These are phyloP conservation scores for Verticillium dahliae DNA, from an alignment of 2,329 filamentous ascomycete species.

Conservation along the genomic window DNA sequence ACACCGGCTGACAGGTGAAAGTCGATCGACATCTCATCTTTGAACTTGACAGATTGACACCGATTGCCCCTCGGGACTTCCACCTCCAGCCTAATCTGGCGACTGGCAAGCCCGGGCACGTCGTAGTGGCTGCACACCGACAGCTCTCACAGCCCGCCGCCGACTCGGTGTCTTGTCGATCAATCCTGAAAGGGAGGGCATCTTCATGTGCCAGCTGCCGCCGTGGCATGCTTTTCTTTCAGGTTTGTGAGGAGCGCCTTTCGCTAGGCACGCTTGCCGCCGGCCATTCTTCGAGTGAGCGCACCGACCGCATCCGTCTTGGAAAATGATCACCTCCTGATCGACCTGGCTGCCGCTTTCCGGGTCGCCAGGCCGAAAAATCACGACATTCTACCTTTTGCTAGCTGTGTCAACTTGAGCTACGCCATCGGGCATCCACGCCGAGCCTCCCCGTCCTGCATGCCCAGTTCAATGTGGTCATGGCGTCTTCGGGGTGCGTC, in stretches of 20 bases:
- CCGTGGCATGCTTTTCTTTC: neutral
- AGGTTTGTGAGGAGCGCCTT: no score
- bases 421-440: constrained; percentile 6
- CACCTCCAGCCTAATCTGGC: neutral
- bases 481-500: neutral
- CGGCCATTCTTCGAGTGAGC: neutral
- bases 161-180: neutral
- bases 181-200: neutral
- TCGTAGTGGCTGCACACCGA: neutral
- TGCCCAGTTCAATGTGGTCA: neutral
- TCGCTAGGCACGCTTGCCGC: neutral
- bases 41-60: neutral
- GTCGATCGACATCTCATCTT: neutral
- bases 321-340: neutral
- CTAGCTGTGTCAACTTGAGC: neutral
- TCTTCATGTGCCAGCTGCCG: neutral
- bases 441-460: constrained; percentile 1
- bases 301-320: neutral
- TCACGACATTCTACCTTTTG: neutral
- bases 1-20: neutral
- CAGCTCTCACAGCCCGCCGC: neutral
- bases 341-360: neutral
- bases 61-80: neutral
- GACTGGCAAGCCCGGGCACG: neutral
- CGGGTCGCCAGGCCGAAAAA: neutral